Evolutionary conservation across 495 filamentous ascomycete species (phyloP), one percentile per base, ranked within the genome.

Genomic region (Daldinia concentrica): DNA sequence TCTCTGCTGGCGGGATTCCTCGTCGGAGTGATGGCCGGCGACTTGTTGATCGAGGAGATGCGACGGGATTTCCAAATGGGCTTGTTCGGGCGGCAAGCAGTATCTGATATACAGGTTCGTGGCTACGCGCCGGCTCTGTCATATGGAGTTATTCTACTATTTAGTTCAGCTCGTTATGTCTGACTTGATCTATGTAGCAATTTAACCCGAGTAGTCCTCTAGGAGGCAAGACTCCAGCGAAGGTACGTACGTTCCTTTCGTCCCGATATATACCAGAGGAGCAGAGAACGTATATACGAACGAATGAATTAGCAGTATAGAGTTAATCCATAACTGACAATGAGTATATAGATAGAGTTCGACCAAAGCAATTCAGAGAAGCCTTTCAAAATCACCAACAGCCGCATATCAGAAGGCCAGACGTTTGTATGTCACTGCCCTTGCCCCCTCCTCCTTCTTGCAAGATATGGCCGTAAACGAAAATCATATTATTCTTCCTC

Each of bases 381-480:
- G 30, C 83, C 83, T 12, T 87, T 84, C 68, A 79, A 72, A 50
- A 83, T 85, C 19, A 52, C 51, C 14, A 66, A 66, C 36, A 63
- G 66, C 9, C 14, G 11, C 7, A 22, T 36, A 34, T 59, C 61
- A 3, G 75, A 82, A 19, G 82, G 82, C 1, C 66, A 82, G 62
- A 84, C 80, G 3, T 86, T 86, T 71, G 83, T 86, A 72, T 43
- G 84, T 79, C 3, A 39, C 32, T 29, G 19, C 63, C 26, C 17
- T 50, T 15, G 17, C 19, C 12, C 26, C 14, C 6, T 50, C 54
- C 17, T 45, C 6, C 24, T 24, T 34, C 1, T 3, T n/a, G 2
- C 24, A 22, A 52, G 32, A 17, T 9, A 36, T 39, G 0, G 8
- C 39, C n/a, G 6, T 41, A 17, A 17, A 15, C 4, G 2, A 41